A percentile compares a stretch with the other conserved stretches of the same genome.
These are phyloP conservation scores for Verticillium klebahnii DNA, from an alignment of 2,329 filamentous ascomycete species.

Conservation along the genomic window DNA sequence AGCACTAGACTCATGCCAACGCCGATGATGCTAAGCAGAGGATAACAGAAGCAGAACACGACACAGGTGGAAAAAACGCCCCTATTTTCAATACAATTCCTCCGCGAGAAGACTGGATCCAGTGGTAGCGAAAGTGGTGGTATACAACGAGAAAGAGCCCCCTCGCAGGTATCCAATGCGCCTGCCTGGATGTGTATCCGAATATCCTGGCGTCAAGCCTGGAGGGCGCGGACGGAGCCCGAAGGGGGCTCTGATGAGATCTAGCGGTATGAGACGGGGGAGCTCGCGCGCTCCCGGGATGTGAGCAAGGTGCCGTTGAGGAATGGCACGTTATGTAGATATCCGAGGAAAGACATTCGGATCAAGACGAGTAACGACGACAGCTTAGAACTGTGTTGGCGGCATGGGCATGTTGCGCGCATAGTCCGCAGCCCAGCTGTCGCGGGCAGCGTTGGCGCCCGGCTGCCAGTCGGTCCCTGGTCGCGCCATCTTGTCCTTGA, in stretches of 20 bases:
- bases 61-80: background rate
- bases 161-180: background rate
- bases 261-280: background rate
- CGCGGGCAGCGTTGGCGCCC: conserved; percentile 1
- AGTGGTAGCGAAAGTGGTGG: background rate
- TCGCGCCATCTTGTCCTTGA: conserved; percentile 3
- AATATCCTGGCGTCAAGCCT: background rate
- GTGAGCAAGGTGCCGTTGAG: background rate
- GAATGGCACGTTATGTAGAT: background rate
- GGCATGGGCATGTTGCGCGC: background rate
- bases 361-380: background rate
- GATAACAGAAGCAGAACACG: background rate
- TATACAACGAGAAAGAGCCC: background rate
- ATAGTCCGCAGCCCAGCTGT: background rate
- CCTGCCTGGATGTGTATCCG: background rate
- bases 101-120: background rate
- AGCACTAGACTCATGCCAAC: conserved; percentile 1
- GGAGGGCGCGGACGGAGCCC: background rate
- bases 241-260: background rate
- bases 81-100: background rate
- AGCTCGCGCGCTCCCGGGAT: background rate
- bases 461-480: conserved; percentile 2
- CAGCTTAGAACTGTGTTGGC: background rate
- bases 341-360: background rate
- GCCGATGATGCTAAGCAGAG: background rate